These are phyloP conservation scores for Cyberlindnera lachancei DNA, from an alignment of 805 yeast genomes.

Conservation along the genomic window DNA sequence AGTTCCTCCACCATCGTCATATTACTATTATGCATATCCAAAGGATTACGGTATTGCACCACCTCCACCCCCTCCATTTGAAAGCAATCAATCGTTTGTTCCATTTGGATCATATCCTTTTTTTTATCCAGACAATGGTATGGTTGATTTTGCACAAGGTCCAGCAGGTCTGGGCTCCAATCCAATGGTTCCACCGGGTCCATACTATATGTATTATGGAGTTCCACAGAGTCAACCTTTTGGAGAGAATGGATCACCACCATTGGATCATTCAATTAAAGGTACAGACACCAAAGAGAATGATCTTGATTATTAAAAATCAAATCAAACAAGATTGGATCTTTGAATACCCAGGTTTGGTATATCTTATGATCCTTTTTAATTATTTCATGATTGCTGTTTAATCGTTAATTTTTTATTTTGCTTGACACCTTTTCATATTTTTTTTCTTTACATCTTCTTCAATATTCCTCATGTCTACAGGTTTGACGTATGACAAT, in stretches of 20 bases:
- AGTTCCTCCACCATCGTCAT: conserved; percentile 22
- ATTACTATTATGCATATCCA: conserved; percentile 25
- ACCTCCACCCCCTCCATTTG: no score
- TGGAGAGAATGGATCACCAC: conserved; percentile 1
- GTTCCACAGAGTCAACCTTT: conserved; percentile 18
- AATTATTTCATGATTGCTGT: no score
- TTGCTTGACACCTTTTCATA: no score
- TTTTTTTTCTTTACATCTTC: no score
- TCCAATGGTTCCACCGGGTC: conserved; percentile 18
- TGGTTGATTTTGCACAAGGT: conserved; percentile 15
- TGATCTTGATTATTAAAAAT: conserved; percentile 2
- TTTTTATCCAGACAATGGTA: conserved; percentile 16
- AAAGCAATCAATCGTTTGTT: conserved; percentile 19
- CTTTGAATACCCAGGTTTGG: no score
- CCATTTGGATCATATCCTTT: conserved; percentile 20
- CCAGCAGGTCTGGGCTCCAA: conserved; percentile 7
- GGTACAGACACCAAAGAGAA: not conserved
- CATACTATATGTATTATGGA: conserved; percentile 24
- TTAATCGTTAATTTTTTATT: no score
- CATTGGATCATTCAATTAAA: not conserved
- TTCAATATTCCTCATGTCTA: no score
- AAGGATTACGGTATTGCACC: conserved; percentile 17
- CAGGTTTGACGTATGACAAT: no score
- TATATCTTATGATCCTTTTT: not conserved
- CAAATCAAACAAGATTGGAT: no score